These are phyloP conservation scores for Talaromyces trachyspermus DNA, from an alignment of 495 filamentous ascomycete species.

Conservation along the genomic window DNA sequence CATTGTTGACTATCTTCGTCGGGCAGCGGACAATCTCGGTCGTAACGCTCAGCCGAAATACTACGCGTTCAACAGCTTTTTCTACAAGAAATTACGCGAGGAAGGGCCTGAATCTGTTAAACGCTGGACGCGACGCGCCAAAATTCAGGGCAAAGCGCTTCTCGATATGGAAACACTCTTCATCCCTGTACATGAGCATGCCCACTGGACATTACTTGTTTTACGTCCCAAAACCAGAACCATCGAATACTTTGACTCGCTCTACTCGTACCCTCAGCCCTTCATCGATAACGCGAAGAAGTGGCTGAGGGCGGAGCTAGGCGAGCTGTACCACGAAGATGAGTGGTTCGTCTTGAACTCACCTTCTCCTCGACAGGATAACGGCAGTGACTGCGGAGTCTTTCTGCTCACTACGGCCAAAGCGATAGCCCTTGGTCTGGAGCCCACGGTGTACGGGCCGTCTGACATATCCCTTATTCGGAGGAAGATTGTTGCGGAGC, in stretches of 20 bases:
- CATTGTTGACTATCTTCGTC: conserved; percentile 53
- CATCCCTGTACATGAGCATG: conserved; percentile 46
- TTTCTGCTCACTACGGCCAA: conserved; percentile 71
- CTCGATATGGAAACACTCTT: conserved; percentile 54
- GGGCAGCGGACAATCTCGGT: conserved; percentile 33
- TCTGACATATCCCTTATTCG: conserved; percentile 53
- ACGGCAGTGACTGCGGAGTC: conserved; percentile 73
- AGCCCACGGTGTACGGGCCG: conserved; percentile 51
- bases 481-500: conserved; percentile 57
- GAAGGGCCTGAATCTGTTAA: conserved; percentile 41
- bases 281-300: conserved; percentile 35
- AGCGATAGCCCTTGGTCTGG: conserved; percentile 56
- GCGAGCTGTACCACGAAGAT: conserved; percentile 41
- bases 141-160: conserved; percentile 45
- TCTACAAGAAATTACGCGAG: conserved; percentile 54
- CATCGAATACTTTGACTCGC: conserved; percentile 71
- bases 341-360: conserved; percentile 55
- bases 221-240: conserved; percentile 55
- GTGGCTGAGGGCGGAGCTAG: conserved; percentile 56
- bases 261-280: conserved; percentile 32
- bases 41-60: conserved; percentile 52
- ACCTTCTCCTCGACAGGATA: conserved; percentile 51
- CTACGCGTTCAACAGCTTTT: conserved; percentile 65
- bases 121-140: conserved; percentile 49
- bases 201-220: conserved; percentile 60